Conservation (phyloP, 768 basidiomycete species). For the Antrodiella citrinella region DNA sequence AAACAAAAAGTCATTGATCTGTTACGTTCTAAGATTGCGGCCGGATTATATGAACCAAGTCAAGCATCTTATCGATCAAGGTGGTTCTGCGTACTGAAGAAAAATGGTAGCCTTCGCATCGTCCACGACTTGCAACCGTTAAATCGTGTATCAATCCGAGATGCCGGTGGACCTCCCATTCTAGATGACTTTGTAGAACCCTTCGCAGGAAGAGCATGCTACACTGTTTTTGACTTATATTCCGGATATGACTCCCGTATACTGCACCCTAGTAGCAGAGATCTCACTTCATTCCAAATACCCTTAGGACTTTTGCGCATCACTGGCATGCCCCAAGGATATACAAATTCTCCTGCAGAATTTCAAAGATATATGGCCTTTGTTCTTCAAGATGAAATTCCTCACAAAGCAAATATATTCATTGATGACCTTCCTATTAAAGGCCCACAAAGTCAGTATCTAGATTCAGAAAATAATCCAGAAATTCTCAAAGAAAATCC, state of each 20-base stretch:
- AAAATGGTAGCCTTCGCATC: constrained; percentile 21
- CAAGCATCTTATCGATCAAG: constrained; percentile 27
- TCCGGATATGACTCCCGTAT: constrained; percentile 11
- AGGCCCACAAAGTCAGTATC: constrained; percentile 12
- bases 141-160: constrained; percentile 29
- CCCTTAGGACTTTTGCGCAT: constrained; percentile 9
- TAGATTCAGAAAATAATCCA: constrained; percentile 1
- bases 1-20: constrained; percentile 22
- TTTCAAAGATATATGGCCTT: constrained; percentile 16
- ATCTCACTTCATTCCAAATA: constrained; percentile 15
- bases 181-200: constrained; percentile 24
- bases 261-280: constrained; percentile 4
- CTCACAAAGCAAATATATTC: constrained; percentile 12
- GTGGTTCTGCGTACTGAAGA: constrained; percentile 34
- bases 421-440: constrained; percentile 19
- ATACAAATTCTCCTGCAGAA: constrained; percentile 15
- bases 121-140: constrained; percentile 33
- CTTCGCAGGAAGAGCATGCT: constrained; percentile 11
- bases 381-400: constrained; percentile 19
- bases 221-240: constrained; percentile 9
- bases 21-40: constrained; percentile 24
- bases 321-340: constrained; percentile 12
- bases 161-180: constrained; percentile 27
- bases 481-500: constrained; percentile 7
- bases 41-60: constrained; percentile 30